phyloP scores from a whole-genome alignment of 2,329 filamentous ascomycete species.

The Delphinella strobiligena region DNA sequence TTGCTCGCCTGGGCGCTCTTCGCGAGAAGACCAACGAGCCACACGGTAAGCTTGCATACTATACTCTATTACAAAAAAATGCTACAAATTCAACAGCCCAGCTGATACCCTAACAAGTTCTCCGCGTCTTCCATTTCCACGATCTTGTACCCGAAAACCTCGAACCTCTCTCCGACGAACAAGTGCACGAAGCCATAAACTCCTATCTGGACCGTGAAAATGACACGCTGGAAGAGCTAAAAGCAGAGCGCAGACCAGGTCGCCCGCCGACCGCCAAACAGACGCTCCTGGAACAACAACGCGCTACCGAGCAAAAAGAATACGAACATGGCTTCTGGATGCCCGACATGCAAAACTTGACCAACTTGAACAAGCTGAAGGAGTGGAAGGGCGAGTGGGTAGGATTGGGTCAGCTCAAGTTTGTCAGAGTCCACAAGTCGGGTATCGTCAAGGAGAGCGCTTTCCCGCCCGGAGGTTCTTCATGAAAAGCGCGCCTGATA shows the following conservation, averaged over 20 bases:
- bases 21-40: constrained; percentile 64
- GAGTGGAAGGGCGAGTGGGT: constrained; percentile 79
- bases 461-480: constrained; percentile 55
- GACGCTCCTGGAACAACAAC: constrained; percentile 61
- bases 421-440: constrained; percentile 57
- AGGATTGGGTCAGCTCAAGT: constrained; percentile 62
- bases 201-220: constrained; percentile 50
- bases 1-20: constrained; percentile 58
- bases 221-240: constrained; percentile 54
- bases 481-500: too few relatives aligned
- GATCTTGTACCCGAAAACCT: constrained; percentile 20
- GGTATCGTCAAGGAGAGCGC: constrained; percentile 56
- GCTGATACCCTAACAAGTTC: constrained; percentile 28
- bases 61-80: neutral
- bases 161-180: constrained; percentile 39
- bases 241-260: constrained; percentile 62
- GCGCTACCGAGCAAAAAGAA: constrained; percentile 63
- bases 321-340: constrained; percentile 76
- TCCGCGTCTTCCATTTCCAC: constrained; percentile 61
- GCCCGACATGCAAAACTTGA: constrained; percentile 60
- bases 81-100: neutral
- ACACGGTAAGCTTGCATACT: constrained; percentile 43
- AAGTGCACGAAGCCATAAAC: constrained; percentile 41
- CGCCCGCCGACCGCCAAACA: constrained; percentile 67
- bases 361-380: constrained; percentile 53